A percentile compares a stretch with the other conserved stretches of the same genome.
Conservation (phyloP, 2,329 filamentous ascomycete species). For the Cadophora gregata region DNA sequence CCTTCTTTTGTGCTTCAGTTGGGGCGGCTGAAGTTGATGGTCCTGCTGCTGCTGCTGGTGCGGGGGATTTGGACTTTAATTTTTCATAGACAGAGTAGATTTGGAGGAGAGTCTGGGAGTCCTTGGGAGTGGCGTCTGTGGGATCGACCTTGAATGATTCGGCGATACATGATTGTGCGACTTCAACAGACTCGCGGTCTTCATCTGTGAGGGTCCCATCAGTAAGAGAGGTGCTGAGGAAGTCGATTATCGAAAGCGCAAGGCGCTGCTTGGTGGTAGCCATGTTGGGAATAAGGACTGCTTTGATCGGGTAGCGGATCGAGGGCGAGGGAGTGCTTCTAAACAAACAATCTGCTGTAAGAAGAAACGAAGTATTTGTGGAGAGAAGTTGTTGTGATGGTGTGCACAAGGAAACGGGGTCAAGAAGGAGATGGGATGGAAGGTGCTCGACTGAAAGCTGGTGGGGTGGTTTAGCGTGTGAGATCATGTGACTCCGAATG, state of each 20-base stretch:
- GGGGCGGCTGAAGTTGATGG: conserved; percentile 37
- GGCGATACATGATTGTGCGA: conserved; percentile 91
- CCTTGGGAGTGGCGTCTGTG: conserved; percentile 78
- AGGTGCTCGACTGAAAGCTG: conserved; percentile 11
- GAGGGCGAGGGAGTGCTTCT: background rate
- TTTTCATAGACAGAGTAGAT: conserved; percentile 98
- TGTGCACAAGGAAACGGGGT: background rate
- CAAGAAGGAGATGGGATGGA: background rate
- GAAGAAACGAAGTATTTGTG: background rate
- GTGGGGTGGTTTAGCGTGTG: background rate
- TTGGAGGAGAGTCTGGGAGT: conserved; percentile 83
- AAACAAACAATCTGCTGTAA: background rate
- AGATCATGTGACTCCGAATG: background rate
- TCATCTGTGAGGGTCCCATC: conserved; percentile 90
- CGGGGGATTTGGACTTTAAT: conserved; percentile 64
- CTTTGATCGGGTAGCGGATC: background rate
- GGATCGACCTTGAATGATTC: conserved; percentile 96
- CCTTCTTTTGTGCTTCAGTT: conserved; percentile 66
- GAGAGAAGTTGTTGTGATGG: background rate
- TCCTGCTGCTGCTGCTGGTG: conserved; percentile 48
- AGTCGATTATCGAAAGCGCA: conserved; percentile 96
- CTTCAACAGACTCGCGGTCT: conserved; percentile 91
- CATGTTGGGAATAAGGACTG: conserved; percentile 26
- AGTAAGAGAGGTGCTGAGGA: conserved; percentile 80
- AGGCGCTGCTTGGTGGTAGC: conserved; percentile 71